These are phyloP conservation scores for Leccinum uliginosum DNA, from an alignment of 768 basidiomycete species.

Conservation along the genomic window DNA sequence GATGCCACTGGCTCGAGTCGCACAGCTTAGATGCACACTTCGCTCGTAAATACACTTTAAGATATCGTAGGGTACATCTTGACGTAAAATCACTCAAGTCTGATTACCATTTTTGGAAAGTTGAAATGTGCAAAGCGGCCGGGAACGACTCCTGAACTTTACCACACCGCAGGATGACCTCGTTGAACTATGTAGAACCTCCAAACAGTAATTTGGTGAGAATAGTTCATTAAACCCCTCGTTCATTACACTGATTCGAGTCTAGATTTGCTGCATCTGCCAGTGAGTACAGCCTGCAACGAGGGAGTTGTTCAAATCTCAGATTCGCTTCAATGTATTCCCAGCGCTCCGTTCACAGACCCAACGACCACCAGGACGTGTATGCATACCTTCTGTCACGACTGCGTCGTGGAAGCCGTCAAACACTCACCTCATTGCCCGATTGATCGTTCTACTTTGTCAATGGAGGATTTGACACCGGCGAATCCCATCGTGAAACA, in stretches of 20 bases:
- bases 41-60: background rate
- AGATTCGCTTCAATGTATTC: constrained; percentile 4
- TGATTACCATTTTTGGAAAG: constrained; percentile 15
- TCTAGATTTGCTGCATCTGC: constrained; percentile 75
- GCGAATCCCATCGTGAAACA: constrained; percentile 76
- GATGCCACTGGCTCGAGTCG: background rate
- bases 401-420: constrained; percentile 73
- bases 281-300: constrained; percentile 36
- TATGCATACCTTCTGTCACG: constrained; percentile 82
- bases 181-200: constrained; percentile 50
- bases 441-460: constrained; percentile 71
- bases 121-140: background rate
- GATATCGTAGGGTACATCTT: background rate
- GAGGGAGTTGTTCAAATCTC: background rate
- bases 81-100: constrained; percentile 16
- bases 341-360: constrained; percentile 67
- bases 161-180: constrained; percentile 24
- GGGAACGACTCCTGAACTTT: background rate
- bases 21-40: background rate
- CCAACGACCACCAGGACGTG: constrained; percentile 74
- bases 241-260: background rate
- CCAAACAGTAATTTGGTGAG: constrained; percentile 68
- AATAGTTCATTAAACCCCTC: background rate
- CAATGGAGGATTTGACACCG: constrained; percentile 51
- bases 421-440: constrained; percentile 71